Evolutionary conservation across 2,329 filamentous ascomycete genomes (phyloP).

Genomic region (Coniochaeta sp.): DNA sequence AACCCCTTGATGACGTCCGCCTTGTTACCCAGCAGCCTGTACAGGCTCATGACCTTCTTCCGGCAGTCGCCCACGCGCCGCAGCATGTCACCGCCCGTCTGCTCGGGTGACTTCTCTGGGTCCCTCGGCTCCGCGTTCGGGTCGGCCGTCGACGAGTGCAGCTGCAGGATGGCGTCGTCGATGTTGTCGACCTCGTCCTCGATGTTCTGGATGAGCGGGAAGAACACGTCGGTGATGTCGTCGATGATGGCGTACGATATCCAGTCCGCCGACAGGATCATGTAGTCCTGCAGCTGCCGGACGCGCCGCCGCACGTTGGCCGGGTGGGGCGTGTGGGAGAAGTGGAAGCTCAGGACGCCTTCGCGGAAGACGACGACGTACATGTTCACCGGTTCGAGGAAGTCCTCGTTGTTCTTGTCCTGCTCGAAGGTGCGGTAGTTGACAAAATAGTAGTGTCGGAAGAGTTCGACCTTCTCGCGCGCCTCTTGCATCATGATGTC

Average conservation of each 20-base stretch:
- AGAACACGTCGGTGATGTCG: conserved; percentile 95
- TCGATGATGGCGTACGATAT: conserved; percentile 98
- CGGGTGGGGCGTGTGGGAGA: conserved; percentile 90
- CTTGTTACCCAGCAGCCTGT: conserved; percentile 89
- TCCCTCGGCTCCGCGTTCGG: conserved; percentile 24
- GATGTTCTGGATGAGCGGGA: conserved; percentile 83
- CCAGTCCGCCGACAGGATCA: conserved; percentile 92
- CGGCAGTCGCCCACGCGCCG: conserved; percentile 86
- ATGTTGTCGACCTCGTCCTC: conserved; percentile 97
- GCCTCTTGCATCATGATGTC: conserved; percentile 97
- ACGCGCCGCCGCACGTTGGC: conserved; percentile 93
- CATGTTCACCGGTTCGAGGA: conserved; percentile 93
- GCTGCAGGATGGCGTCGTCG: conserved; percentile 78
- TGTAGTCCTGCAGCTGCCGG: conserved; percentile 86
- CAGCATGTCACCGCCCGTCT: conserved; percentile 71
- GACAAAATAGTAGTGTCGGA: conserved; percentile 97
- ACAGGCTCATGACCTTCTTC: conserved; percentile 96
- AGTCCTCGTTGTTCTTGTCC: conserved; percentile 80
- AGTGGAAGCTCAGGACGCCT: conserved; percentile 93
- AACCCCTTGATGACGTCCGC: conserved; percentile 99
- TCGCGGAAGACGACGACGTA: conserved; percentile 96
- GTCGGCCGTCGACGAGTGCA: conserved; percentile 56
- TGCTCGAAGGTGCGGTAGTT: conserved; percentile 98
- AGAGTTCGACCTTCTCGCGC: conserved; percentile 95
- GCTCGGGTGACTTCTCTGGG: conserved; percentile 34